Conservation (phyloP, 495 filamentous ascomycete genomes). For the Melanomma pulvis-pyrius region DNA sequence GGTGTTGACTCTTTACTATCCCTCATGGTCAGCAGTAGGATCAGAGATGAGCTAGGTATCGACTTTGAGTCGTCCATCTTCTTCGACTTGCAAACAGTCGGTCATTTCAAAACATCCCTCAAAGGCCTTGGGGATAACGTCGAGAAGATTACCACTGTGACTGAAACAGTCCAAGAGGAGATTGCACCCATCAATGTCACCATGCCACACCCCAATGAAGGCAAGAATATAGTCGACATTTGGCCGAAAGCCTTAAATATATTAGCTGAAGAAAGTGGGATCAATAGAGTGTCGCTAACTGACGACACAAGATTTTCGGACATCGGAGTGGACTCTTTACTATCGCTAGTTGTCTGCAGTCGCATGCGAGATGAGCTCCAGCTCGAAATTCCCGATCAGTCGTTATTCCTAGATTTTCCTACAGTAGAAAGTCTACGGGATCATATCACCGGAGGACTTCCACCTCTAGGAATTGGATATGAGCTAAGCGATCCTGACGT, state of each 20-base stretch:
- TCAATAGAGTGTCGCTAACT: background rate
- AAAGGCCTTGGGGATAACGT: too few species aligned
- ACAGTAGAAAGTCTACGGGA: too few species aligned
- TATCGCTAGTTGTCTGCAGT: background rate
- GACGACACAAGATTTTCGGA: background rate
- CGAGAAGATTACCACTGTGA: too few species aligned
- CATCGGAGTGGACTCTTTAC: constrained; percentile 11
- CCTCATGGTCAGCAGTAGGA: constrained; percentile 44
- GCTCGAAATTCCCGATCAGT: too few species aligned
- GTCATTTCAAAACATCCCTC: constrained; percentile 39
- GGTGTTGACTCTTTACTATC: constrained; percentile 57
- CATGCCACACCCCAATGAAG: background rate
- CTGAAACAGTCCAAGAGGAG: too few species aligned
- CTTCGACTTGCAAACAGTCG: constrained; percentile 54
- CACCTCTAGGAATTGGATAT: too few species aligned
- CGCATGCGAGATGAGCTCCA: constrained; percentile 35
- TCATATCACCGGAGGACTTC: too few species aligned
- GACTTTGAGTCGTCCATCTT: constrained; percentile 44
- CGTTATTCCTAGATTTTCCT: too few species aligned
- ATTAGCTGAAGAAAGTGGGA: background rate
- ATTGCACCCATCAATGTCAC: background rate
- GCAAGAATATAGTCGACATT: too few species aligned
- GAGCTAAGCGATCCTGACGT: too few species aligned
- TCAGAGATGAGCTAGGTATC: constrained; percentile 49
- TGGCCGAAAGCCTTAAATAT: too few species aligned